phyloP scores from a whole-genome alignment of 2,329 filamentous ascomycete species.

The Fusarium torulosum region DNA sequence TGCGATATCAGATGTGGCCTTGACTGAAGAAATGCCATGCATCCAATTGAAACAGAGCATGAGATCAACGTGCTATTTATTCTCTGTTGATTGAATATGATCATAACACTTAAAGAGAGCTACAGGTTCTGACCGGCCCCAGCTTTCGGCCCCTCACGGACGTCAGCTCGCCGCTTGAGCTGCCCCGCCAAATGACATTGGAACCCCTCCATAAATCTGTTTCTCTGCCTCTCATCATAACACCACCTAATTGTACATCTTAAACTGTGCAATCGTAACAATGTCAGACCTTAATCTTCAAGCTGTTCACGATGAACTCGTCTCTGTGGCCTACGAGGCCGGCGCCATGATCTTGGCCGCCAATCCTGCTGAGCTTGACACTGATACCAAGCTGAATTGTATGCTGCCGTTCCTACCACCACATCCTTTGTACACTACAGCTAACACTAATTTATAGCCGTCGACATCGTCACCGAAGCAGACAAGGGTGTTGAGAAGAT shows the following conservation, averaged over 20 bases:
- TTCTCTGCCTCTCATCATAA: constrained; percentile 15
- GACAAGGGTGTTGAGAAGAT: constrained; percentile 75
- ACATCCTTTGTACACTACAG: background rate
- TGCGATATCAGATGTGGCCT: constrained; percentile 23
- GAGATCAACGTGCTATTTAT: constrained; percentile 9
- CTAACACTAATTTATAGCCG: constrained; percentile 59
- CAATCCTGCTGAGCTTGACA: constrained; percentile 68
- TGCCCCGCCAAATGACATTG: constrained; percentile 39
- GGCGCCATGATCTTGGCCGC: constrained; percentile 73
- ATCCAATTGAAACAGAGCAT: constrained; percentile 12
- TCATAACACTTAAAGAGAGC: background rate
- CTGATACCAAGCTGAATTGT: constrained; percentile 76
- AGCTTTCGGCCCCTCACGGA: constrained; percentile 35
- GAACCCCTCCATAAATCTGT: constrained; percentile 44
- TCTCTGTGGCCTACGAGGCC: constrained; percentile 72
- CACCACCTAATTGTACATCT: constrained; percentile 1
- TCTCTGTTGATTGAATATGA: background rate
- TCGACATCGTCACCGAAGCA: constrained; percentile 76
- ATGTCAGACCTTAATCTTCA: constrained; percentile 72
- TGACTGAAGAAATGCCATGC: background rate
- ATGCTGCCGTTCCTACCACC: constrained; percentile 35
- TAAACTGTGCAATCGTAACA: constrained; percentile 18
- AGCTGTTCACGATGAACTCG: constrained; percentile 71
- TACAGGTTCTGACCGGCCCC: constrained; percentile 13
- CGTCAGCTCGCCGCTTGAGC: constrained; percentile 9